Percentiles rank a stretch among this genome's conserved stretches.
phyloP scores from a whole-genome alignment of 495 filamentous ascomycete genomes.

The Daldinia concentrica region DNA sequence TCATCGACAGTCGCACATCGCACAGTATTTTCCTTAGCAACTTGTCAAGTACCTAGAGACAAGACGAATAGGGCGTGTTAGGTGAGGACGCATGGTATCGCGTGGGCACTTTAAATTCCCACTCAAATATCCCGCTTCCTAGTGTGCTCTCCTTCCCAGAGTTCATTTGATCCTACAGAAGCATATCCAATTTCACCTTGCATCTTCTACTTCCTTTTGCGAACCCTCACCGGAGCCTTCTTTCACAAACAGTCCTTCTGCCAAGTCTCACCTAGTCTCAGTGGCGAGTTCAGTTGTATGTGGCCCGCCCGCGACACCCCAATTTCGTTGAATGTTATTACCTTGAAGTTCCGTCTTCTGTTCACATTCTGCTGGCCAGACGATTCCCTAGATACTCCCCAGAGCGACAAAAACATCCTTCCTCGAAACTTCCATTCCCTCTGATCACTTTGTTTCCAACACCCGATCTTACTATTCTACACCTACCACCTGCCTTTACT shows the following conservation, averaged over 20 bases:
- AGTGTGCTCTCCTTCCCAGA: neutral
- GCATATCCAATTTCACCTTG: neutral
- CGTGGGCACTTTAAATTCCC: neutral
- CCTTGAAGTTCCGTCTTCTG: neutral
- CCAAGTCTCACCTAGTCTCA: too few species aligned
- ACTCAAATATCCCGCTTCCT: neutral
- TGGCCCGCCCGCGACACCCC: too few species aligned
- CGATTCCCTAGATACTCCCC: neutral
- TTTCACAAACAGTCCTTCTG: neutral
- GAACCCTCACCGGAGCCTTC: neutral
- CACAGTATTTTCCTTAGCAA: neutral
- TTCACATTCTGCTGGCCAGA: neutral
- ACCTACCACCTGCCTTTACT: neutral
- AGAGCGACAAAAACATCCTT: neutral
- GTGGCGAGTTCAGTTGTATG: too few species aligned
- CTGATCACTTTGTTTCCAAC: neutral
- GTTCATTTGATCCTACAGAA: neutral
- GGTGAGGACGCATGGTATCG: neutral
- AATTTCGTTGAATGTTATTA: neutral
- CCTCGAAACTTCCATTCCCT: neutral
- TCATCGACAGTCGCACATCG: neutral
- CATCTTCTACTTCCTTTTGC: neutral
- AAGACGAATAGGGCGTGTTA: neutral
- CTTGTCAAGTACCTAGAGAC: neutral
- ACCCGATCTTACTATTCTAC: neutral